A percentile compares a stretch with the other conserved stretches of the same genome.
phyloP scores from a whole-genome alignment of 225 moss, liverwort and hornwort genomes.

The Anthoceros angustus region DNA sequence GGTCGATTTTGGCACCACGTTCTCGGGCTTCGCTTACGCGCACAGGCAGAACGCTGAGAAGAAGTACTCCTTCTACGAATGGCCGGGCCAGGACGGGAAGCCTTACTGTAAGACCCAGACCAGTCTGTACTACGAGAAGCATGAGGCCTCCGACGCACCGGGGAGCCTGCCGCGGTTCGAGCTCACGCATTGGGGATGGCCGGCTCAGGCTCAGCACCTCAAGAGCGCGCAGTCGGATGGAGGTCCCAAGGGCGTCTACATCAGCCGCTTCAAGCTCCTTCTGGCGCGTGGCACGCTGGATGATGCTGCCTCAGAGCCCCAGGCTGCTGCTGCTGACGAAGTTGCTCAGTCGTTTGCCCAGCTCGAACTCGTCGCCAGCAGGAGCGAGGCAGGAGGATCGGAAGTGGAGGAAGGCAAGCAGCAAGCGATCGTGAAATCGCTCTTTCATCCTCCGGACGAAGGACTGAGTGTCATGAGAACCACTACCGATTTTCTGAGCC shows the following conservation, averaged over 20 bases:
- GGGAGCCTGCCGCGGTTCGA: neutral
- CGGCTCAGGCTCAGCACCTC: slow-evolving; percentile 13
- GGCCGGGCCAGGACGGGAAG: slow-evolving; percentile 9
- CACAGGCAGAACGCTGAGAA: slow-evolving; percentile 21
- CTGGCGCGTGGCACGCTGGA: slow-evolving; percentile 18
- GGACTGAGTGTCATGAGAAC: too few relatives aligned
- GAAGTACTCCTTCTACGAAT: slow-evolving; percentile 10
- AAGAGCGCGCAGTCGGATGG: neutral
- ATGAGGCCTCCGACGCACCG: slow-evolving; percentile 12
- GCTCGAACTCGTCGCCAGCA: too few relatives aligned
- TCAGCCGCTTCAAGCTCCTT: slow-evolving; percentile 40
- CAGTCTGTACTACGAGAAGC: slow-evolving; percentile 10
- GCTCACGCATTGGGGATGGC: slow-evolving; percentile 32
- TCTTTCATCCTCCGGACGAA: too few relatives aligned
- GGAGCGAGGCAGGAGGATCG: too few relatives aligned
- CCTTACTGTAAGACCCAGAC: slow-evolving; percentile 11
- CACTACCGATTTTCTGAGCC: slow-evolving; percentile 40
- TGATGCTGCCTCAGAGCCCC: neutral
- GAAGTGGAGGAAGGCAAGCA: too few relatives aligned
- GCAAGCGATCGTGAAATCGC: neutral
- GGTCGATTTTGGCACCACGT: slow-evolving; percentile 47
- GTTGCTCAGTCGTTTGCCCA: slow-evolving; percentile 10
- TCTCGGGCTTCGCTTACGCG: slow-evolving; percentile 44
- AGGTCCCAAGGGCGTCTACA: slow-evolving; percentile 11
- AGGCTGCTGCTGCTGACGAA: neutral